Evolutionary conservation across 352 stramenopile genomes (phyloP).

Genomic region (Globisporangium yorkense): DNA sequence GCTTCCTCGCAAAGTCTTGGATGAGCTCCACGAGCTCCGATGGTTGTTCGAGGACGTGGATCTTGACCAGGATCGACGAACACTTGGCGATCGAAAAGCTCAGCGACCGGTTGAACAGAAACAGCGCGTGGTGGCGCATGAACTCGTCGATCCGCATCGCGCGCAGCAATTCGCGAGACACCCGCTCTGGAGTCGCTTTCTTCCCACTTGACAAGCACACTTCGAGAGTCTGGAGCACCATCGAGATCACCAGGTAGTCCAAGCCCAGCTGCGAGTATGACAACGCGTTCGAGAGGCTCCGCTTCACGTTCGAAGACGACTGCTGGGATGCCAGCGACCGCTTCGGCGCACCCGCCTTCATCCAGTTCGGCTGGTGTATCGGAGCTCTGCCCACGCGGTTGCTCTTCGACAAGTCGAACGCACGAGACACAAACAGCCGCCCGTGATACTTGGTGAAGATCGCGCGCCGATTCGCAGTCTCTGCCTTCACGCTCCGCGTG

Average conservation of each 20-base stretch:
- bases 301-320: slow-evolving; percentile 46
- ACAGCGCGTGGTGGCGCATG: slow-evolving; percentile 78
- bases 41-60: slow-evolving; percentile 81
- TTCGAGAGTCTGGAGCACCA: slow-evolving; percentile 79
- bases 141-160: slow-evolving; percentile 86
- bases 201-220: slow-evolving; percentile 83
- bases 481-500: slow-evolving; percentile 78
- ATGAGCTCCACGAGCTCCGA: slow-evolving; percentile 84
- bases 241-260: slow-evolving; percentile 73
- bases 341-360: slow-evolving; percentile 11
- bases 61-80: slow-evolving; percentile 83
- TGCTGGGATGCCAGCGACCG: slow-evolving; percentile 12
- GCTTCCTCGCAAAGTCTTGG: slow-evolving; percentile 82
- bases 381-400: slow-evolving; percentile 58
- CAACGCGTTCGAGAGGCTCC: slow-evolving; percentile 72
- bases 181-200: slow-evolving; percentile 74
- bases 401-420: slow-evolving; percentile 72
- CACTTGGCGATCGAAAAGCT: slow-evolving; percentile 84
- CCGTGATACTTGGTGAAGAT: slow-evolving; percentile 85
- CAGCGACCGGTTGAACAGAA: slow-evolving; percentile 81
- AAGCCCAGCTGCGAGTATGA: slow-evolving; percentile 77
- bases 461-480: slow-evolving; percentile 74
- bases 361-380: slow-evolving; percentile 21
- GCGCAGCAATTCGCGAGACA: slow-evolving; percentile 64
- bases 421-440: slow-evolving; percentile 74